Percentiles rank a stretch among this genome's conserved stretches.
Conservation (phyloP, 106 monocot genomes). For the Amphibolis antarctica region DNA sequence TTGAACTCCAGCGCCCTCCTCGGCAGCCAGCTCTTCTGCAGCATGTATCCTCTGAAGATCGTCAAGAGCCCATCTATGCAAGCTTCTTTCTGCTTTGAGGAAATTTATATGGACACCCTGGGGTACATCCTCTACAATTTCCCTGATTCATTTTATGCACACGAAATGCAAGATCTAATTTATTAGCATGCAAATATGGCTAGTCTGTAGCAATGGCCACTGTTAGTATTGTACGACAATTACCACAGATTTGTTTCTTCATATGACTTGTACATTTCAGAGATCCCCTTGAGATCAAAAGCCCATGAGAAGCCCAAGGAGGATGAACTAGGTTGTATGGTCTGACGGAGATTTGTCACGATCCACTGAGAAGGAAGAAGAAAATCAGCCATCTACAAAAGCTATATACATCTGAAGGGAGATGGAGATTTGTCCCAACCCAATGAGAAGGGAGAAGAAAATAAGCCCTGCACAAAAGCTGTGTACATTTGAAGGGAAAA, state of each 20-base stretch:
- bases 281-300: slow-evolving; percentile 78
- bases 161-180: not conserved
- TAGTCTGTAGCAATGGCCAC: not conserved
- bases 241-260: slow-evolving; percentile 93
- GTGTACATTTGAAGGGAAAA: too few relatives aligned
- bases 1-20: slow-evolving; percentile 86
- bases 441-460: slow-evolving; percentile 28
- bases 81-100: slow-evolving; percentile 92
- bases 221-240: not conserved
- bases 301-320: slow-evolving; percentile 58
- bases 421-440: slow-evolving; percentile 81
- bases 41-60: slow-evolving; percentile 93
- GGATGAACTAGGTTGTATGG: slow-evolving; percentile 13
- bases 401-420: too few relatives aligned
- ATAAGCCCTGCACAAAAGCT: not conserved
- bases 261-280: slow-evolving; percentile 89
- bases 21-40: slow-evolving; percentile 79
- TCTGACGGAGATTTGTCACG: slow-evolving; percentile 64
- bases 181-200: not conserved
- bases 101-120: slow-evolving; percentile 91
- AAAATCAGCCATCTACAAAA: too few relatives aligned
- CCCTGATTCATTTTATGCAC: slow-evolving; percentile 26
- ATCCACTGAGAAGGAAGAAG: slow-evolving; percentile 55
- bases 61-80: slow-evolving; percentile 96
- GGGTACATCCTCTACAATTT: slow-evolving; percentile 87